Conservation (phyloP, 2,329 filamentous ascomycete species). For the Samsoniella hepiali region DNA sequence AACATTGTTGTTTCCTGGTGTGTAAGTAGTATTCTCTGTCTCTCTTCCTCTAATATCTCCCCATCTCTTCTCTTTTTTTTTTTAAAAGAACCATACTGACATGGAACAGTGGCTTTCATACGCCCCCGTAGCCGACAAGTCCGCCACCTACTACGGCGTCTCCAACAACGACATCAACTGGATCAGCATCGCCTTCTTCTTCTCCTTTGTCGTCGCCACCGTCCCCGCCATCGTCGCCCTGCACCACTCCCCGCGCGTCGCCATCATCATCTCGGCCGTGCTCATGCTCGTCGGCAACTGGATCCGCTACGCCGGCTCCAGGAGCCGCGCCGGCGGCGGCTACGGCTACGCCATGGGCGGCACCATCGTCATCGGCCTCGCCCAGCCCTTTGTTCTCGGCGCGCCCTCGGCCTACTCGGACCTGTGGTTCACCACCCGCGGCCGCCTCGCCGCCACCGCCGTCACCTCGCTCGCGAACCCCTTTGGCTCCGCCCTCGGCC, state of each 20-base stretch:
- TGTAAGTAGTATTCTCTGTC: constrained; percentile 56
- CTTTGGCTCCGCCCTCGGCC: constrained; percentile 81
- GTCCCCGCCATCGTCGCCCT: constrained; percentile 75
- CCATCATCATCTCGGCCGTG: constrained; percentile 69
- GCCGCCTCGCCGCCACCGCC: constrained; percentile 84
- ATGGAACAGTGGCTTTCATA: constrained; percentile 79
- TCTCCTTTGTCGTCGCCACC: constrained; percentile 72
- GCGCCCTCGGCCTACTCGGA: constrained; percentile 90
- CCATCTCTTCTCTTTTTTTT: not conserved
- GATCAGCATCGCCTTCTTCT: constrained; percentile 84
- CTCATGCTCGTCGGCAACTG: constrained; percentile 84
- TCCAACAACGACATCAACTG: constrained; percentile 81
- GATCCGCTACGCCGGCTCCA: constrained; percentile 76
- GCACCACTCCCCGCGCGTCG: constrained; percentile 73
- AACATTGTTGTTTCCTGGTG: constrained; percentile 96
- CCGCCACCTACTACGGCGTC: constrained; percentile 73
- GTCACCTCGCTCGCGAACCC: constrained; percentile 84
- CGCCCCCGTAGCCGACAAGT: constrained; percentile 72
- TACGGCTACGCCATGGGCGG: constrained; percentile 81
- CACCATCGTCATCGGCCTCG: constrained; percentile 83
- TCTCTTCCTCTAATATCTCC: not conserved
- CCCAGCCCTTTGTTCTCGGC: constrained; percentile 87
- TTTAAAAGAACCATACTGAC: not conserved
- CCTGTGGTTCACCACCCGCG: constrained; percentile 85
- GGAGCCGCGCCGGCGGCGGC: constrained; percentile 52